Evolutionary conservation across 2,329 filamentous ascomycete genomes (phyloP).

Genomic region (Xylaria sp.): DNA sequence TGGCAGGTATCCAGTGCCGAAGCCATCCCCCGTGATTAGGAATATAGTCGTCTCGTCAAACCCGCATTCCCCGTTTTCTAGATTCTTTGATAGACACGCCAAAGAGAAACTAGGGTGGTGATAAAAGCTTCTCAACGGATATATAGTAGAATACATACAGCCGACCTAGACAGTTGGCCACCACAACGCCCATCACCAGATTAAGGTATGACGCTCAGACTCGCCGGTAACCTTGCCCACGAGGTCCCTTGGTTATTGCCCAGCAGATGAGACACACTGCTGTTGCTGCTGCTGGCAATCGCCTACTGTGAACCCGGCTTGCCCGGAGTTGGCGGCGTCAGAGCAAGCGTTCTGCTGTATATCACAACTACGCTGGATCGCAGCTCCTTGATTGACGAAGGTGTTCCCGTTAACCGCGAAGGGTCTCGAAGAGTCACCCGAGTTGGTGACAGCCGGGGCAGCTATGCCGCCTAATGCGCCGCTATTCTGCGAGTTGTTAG

Average conservation of each 20-base stretch:
- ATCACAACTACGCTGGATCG: conserved; percentile 70
- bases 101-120: conserved; percentile 20
- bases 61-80: conserved; percentile 16
- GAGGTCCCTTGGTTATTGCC: conserved; percentile 21
- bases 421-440: conserved; percentile 56
- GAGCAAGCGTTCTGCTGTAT: conserved; percentile 72
- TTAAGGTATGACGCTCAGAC: conserved; percentile 18
- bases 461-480: conserved; percentile 35
- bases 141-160: conserved; percentile 25
- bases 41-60: conserved; percentile 28
- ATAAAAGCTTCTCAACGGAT: conserved; percentile 14
- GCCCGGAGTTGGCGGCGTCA: conserved; percentile 65
- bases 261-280: conserved; percentile 39
- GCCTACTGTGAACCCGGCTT: conserved; percentile 54
- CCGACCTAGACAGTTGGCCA: background rate
- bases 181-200: conserved; percentile 15
- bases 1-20: conserved; percentile 34
- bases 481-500: conserved; percentile 41
- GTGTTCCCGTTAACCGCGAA: conserved; percentile 66
- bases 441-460: conserved; percentile 42
- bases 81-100: conserved; percentile 6
- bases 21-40: conserved; percentile 28
- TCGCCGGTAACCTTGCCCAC: conserved; percentile 4
- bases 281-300: conserved; percentile 66
- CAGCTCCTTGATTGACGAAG: conserved; percentile 66